Conservation (phyloP, 1,139 yeast genomes). For the Arxiozyma heterogenica region DNA sequence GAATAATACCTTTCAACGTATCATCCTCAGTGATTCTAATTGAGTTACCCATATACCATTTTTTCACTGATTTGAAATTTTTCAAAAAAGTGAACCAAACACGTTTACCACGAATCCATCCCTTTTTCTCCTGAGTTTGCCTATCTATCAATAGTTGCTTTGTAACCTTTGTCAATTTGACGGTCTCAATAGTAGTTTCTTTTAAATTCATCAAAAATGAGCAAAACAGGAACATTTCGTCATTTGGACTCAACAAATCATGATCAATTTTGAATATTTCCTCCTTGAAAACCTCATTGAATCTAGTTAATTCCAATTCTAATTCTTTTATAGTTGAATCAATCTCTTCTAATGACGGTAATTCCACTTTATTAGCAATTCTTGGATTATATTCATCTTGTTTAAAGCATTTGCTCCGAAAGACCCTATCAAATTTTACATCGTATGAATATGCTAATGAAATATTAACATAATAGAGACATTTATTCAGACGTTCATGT, state of each 20-base stretch:
- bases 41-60: conserved; percentile 31
- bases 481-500: conserved; percentile 29
- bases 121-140: conserved; percentile 29
- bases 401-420: conserved; percentile 17
- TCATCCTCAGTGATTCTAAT: conserved; percentile 29
- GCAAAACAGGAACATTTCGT: conserved; percentile 41
- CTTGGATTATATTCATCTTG: conserved; percentile 3
- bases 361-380: conserved; percentile 12
- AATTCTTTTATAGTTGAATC: conserved; percentile 26
- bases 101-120: conserved; percentile 33
- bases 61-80: conserved; percentile 29
- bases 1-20: conserved; percentile 28
- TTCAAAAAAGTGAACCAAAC: conserved; percentile 37
- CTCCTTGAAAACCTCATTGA: conserved; percentile 30
- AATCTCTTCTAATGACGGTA: conserved; percentile 23
- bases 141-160: conserved; percentile 31
- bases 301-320: conserved; percentile 29
- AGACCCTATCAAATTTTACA: conserved; percentile 26
- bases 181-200: conserved; percentile 32
- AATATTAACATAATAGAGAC: conserved; percentile 29
- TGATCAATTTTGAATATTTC: conserved; percentile 27
- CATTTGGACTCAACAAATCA: conserved; percentile 36
- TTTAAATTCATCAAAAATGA: conserved; percentile 41
- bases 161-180: conserved; percentile 30
- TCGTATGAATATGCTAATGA: conserved; percentile 36